Evolutionary conservation across 306 rosid species (phyloP).

Genomic region (Trifolium fragiferum): DNA sequence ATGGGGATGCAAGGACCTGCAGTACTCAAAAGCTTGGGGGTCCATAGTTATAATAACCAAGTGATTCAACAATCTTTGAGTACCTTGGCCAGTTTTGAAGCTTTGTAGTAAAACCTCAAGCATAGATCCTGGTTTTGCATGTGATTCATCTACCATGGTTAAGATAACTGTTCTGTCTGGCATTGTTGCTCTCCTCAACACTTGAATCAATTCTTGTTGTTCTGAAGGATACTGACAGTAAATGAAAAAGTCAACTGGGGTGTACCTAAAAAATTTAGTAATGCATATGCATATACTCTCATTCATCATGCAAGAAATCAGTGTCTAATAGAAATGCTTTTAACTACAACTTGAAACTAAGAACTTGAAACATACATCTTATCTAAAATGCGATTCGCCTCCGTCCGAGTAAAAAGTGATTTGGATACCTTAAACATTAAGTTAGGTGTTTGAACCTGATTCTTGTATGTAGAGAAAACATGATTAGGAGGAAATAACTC

Average conservation of each 20-base stretch:
- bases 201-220: slow-evolving; percentile 40
- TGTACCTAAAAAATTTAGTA: background rate
- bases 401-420: too few species aligned
- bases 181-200: slow-evolving; percentile 51
- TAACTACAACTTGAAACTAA: background rate
- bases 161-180: slow-evolving; percentile 52
- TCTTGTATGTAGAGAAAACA: too few species aligned
- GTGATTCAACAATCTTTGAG: slow-evolving; percentile 54
- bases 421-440: too few species aligned
- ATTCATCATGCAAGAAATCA: background rate
- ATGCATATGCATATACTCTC: background rate
- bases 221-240: slow-evolving; percentile 31
- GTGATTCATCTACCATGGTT: slow-evolving; percentile 58
- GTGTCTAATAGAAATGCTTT: background rate
- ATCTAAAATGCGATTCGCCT: too few species aligned
- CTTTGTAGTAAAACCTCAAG: slow-evolving; percentile 61
- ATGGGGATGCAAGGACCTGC: slow-evolving; percentile 55
- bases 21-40: slow-evolving; percentile 45
- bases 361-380: too few species aligned
- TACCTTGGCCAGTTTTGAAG: slow-evolving; percentile 53
- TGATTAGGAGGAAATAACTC: too few species aligned
- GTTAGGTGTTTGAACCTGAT: too few species aligned
- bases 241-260: background rate
- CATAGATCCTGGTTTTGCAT: slow-evolving; percentile 60
- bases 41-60: slow-evolving; percentile 54